Base-by-base conservation (phyloP, 805 yeast genomes). In the Helenozyma baotianmanensis region DNA sequence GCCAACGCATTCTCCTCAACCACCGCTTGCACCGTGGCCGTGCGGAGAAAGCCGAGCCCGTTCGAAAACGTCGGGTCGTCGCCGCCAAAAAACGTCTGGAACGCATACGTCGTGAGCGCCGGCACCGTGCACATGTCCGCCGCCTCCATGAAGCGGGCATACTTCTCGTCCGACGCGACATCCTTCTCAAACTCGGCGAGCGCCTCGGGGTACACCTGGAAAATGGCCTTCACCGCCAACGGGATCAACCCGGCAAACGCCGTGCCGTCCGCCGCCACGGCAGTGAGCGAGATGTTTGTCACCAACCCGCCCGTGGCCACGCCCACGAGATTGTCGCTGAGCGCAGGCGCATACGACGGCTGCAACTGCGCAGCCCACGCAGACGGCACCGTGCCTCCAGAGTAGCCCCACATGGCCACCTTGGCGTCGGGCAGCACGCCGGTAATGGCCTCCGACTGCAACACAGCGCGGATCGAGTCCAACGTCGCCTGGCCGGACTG, bases 281-380 rank as follows among this genome's bases (percentile, higher is more conserved):
- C 50, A 1, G 62, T 50, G 12, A 49, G 47, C 3, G 58, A 54
- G 16, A 59, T 47, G 35, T 62, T 60, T n/a, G 62, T 52, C 14
- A 56, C 58, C 47, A 60, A 51, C 4, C 70, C 70, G 5, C 70
- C 70, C 12, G 60, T 18, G 2, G 62, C 60, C 15, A 51, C 63
- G 12, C 68, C 70, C 39, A 50, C 38, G 33, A 51, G 9, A 43
- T 33, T 30, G 16, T 21, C 9, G 14, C 40, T 21, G 16, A 49
- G 45, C 11, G 63, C 69, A 1, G 62, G 60, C 4, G 68, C 68
- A 35, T 64, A 64, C 2, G 38, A 36, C 7, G 66, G 66, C 38
- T 58, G 65, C 17, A 59, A 40, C 5, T 58, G 43, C 3, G 64
- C 58, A n/a, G 68, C 66, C 69, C 69, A 64, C 8, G 58, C 55